Conservation (phyloP, 2,329 filamentous ascomycete species). For the Dactylellina parvicollis region DNA sequence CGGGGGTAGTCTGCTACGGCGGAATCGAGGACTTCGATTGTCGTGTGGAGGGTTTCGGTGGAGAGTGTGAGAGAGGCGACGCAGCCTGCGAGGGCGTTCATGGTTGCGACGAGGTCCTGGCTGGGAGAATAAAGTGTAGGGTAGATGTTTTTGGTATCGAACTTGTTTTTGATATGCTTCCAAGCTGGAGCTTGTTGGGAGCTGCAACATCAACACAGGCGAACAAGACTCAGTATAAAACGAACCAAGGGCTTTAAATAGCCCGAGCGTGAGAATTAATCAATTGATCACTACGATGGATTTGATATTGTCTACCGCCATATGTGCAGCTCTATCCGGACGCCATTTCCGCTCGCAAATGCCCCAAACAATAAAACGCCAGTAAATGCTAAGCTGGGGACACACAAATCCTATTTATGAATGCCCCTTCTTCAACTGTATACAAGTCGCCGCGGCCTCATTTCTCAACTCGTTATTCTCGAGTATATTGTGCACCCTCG, state of each 20-base stretch:
- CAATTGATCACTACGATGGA: too few species aligned
- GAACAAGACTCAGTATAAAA: background rate
- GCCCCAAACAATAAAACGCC: conserved; percentile 12
- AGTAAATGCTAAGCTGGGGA: conserved; percentile 13
- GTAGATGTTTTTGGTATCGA: conserved; percentile 1
- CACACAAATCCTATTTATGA: background rate
- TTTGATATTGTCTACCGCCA: too few species aligned
- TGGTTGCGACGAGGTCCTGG: conserved; percentile 18
- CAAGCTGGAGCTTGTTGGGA: background rate
- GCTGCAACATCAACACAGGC: conserved; percentile 8
- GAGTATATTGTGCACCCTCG: conserved; percentile 75
- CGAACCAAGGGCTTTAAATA: too few species aligned
- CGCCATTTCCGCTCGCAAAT: conserved; percentile 11
- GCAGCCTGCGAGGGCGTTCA: conserved; percentile 63
- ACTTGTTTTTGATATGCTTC: too few species aligned
- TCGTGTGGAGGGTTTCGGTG: conserved; percentile 71
- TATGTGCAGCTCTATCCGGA: background rate
- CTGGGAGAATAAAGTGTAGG: background rate
- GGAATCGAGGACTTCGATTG: conserved; percentile 67
- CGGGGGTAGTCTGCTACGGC: conserved; percentile 67
- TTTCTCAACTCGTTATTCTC: conserved; percentile 73
- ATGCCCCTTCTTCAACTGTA: conserved; percentile 67
- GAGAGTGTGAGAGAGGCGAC: conserved; percentile 70
- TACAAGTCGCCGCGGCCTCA: conserved; percentile 73
- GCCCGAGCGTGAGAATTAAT: too few species aligned